phyloP scores from a whole-genome alignment of 139 green algal species.

The Trebouxia sp. region DNA sequence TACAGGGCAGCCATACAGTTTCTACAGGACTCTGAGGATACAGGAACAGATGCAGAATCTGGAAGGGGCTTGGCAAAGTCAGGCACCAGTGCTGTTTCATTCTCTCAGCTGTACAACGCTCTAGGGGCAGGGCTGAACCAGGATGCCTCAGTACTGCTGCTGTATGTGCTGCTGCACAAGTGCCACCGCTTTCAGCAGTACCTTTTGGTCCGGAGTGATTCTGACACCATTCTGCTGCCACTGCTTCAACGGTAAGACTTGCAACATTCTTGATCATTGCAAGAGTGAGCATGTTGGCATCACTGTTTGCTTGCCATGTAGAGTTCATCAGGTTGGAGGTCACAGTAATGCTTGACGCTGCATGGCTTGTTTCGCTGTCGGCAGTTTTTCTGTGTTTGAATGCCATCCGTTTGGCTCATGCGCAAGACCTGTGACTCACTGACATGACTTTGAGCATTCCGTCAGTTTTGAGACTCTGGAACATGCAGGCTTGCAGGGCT shows the following conservation, averaged over 20 bases:
- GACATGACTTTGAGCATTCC: no score
- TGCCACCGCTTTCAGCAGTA: conserved; percentile 62
- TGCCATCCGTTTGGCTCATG: no score
- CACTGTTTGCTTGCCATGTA: no score
- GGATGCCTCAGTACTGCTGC: conserved; percentile 71
- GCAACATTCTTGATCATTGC: no score
- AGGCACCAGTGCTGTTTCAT: conserved; percentile 34
- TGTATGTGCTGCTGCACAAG: conserved; percentile 84
- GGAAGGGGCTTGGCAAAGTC: not conserved
- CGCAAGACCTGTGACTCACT: no score
- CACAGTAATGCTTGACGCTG: no score
- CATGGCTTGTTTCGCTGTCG: no score
- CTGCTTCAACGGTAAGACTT: conserved; percentile 57
- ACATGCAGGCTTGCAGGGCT: no score
- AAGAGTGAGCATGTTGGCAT: no score
- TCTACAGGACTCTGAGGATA: conserved; percentile 42
- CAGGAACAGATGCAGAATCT: conserved; percentile 15
- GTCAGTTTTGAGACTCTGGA: no score
- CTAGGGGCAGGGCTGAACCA: conserved; percentile 35
- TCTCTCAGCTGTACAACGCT: conserved; percentile 45
- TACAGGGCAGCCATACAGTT: conserved; percentile 50
- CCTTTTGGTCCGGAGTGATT: conserved; percentile 62
- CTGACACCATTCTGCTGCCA: conserved; percentile 75
- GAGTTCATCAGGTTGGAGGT: no score
- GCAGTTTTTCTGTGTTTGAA: no score